phyloP scores from a whole-genome alignment of 2,329 filamentous ascomycete genomes.

The Parasarocladium wereldwijsianum region DNA sequence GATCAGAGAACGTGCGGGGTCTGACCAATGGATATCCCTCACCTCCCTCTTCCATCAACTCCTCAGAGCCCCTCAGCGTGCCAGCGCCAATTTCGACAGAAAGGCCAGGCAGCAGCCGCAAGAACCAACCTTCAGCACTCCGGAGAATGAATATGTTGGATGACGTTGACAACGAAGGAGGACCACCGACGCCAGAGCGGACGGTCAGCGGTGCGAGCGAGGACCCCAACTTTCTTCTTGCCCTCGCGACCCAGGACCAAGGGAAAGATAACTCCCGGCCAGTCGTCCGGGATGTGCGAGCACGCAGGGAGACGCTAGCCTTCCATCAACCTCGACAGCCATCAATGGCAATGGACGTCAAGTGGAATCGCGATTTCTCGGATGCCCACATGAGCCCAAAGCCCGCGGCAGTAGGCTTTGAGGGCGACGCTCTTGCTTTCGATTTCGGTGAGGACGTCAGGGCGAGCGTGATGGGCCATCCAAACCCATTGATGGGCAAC shows the following conservation, averaged over 20 bases:
- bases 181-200: conserved; percentile 6
- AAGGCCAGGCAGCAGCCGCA: conserved; percentile 5
- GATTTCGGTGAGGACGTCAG: conserved; percentile 19
- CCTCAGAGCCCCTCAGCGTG: conserved; percentile 11
- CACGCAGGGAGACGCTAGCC: conserved; percentile 35
- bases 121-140: conserved; percentile 9
- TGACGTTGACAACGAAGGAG: conserved; percentile 1
- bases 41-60: conserved; percentile 20
- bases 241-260: too few species aligned
- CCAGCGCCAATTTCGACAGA: conserved; percentile 3
- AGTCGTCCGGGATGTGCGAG: conserved; percentile 30
- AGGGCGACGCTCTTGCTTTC: conserved; percentile 22
- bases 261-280: conserved; percentile 15
- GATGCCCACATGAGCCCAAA: conserved; percentile 6
- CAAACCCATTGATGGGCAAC: too few species aligned
- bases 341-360: conserved; percentile 30
- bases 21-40: conserved; percentile 18
- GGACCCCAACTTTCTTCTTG: too few species aligned
- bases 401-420: conserved; percentile 17
- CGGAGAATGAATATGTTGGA: conserved; percentile 12
- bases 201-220: conserved; percentile 25
- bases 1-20: conserved; percentile 2
- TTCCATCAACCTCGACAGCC: conserved; percentile 27
- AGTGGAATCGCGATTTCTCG: not conserved
- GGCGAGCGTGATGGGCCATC: too few species aligned